Conservation (phyloP, 2,329 filamentous ascomycete genomes). For the Hypoxylon sp. region DNA sequence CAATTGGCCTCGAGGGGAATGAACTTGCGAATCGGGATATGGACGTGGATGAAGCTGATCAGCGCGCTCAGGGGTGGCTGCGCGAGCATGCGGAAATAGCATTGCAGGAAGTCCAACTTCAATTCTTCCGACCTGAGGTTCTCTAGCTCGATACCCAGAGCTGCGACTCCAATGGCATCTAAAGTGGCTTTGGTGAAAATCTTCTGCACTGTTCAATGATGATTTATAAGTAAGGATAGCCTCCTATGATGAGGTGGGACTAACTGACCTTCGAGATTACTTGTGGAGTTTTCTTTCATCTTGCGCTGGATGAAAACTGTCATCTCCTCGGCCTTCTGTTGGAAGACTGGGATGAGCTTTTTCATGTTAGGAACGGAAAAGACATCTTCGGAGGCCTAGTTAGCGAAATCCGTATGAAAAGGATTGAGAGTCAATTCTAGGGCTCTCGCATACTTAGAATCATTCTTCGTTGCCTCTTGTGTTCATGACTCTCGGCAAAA, state of each 20-base stretch:
- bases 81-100: slow-evolving; percentile 50
- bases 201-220: slow-evolving; percentile 51
- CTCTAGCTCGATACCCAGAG: slow-evolving; percentile 55
- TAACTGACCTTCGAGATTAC: slow-evolving; percentile 37
- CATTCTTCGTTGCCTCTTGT: slow-evolving; percentile 54
- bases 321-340: slow-evolving; percentile 55
- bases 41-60: slow-evolving; percentile 52
- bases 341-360: slow-evolving; percentile 56
- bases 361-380: slow-evolving; percentile 56
- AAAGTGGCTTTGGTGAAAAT: slow-evolving; percentile 50
- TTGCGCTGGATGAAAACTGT: slow-evolving; percentile 45
- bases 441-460: slow-evolving; percentile 48
- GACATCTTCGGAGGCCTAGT: slow-evolving; percentile 38
- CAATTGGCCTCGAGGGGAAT: slow-evolving; percentile 57
- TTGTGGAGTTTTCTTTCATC: slow-evolving; percentile 37
- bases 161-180: slow-evolving; percentile 56
- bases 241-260: not conserved
- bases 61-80: slow-evolving; percentile 45
- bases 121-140: slow-evolving; percentile 46
- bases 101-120: slow-evolving; percentile 49
- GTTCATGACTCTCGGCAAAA: slow-evolving; percentile 56
- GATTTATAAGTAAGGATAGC: not conserved
- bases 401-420: not conserved
- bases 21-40: slow-evolving; percentile 55
- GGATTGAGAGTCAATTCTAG: not conserved